Base-by-base conservation (phyloP, 2,329 filamentous ascomycete genomes). In the Colletotrichum coccodes region DNA sequence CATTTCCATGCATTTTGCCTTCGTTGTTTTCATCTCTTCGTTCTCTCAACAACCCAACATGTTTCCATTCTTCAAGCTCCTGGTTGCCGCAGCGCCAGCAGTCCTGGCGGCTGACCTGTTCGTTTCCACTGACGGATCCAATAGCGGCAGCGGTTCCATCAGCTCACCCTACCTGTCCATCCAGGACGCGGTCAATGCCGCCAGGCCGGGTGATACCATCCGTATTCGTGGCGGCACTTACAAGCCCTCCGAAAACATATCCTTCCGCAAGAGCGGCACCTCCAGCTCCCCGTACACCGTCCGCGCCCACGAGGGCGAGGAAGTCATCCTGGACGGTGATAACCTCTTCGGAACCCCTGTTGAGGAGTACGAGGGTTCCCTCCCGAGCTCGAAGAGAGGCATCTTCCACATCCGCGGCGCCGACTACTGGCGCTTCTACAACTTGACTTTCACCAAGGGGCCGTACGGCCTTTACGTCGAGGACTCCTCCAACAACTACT, bases 291-390 rank as follows among this genome's bases (percentile, higher is more conserved):
- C 81, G 0, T 82, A 81, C 49, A 83, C 81, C 0, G 73, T 86
- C 23, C 74, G 76, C 6, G 76, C 83, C 0, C 85, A 84, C 64
- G 73, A 77, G 6, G 73, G 71, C 7, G 84, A 86, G 68, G 80
- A 79, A 44, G 82, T 84, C 4, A 77, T 84, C 53, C 77, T 85
- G 30, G 80, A 85, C 70, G 83, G 84, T 47, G 83, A 85, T 49
- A 72, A 28, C 7, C 64, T 80, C 2, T 73, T 65, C 2, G 78
- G 81, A 26, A 84, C 83, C 2, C 84, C 84, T 0, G 80, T 80
- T 12, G 78, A 73, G 1, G 57, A 60, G 30, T 70, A 85, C 3
- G 81, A 76, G 14, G 80, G 77, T 18, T 75, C 76, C 11, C 75
- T 86, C 0, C 78, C 80, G 1, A 80, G 79, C 44, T 70, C 75